Conservation (phyloP, 108 stramenopile species). For the Skeletonema grethae region DNA sequence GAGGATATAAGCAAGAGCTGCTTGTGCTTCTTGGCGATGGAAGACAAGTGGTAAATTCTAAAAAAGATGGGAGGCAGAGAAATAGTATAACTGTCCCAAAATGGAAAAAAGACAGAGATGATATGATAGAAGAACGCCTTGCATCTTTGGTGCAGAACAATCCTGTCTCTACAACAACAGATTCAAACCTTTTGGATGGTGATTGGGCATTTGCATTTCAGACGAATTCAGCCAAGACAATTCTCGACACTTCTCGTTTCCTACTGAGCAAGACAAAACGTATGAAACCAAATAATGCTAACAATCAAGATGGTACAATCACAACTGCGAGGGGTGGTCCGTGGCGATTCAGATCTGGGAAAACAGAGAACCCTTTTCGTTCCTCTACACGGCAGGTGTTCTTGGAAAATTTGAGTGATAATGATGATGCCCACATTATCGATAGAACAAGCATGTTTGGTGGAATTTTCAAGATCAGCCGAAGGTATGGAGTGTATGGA, state of each 20-base stretch:
- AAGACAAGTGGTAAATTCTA: conserved; percentile 22
- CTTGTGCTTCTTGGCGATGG: conserved; percentile 49
- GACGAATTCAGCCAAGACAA: conserved; percentile 50
- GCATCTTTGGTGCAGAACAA: conserved; percentile 63
- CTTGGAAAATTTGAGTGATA: conserved; percentile 58
- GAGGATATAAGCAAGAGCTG: conserved; percentile 56
- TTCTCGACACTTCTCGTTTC: conserved; percentile 54
- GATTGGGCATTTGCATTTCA: conserved; percentile 63
- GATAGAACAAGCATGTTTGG: conserved; percentile 51
- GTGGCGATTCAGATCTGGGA: conserved; percentile 44
- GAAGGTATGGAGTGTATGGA: conserved; percentile 46
- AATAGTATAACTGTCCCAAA: conserved; percentile 14
- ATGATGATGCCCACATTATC: conserved; percentile 58
- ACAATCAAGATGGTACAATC: background rate
- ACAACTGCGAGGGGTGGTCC: conserved; percentile 33
- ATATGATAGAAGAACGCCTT: conserved; percentile 60
- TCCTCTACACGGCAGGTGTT: conserved; percentile 51
- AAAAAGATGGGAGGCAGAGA: conserved; percentile 8
- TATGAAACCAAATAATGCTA: conserved; percentile 3
- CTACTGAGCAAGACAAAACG: conserved; percentile 53
- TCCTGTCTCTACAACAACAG: conserved; percentile 69
- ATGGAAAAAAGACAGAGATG: conserved; percentile 43
- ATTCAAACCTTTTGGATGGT: conserved; percentile 70
- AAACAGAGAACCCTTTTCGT: conserved; percentile 50
- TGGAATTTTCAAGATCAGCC: conserved; percentile 35